phyloP scores from a whole-genome alignment of 148 eudicot genomes.

The Pharnaceum exiguum region DNA sequence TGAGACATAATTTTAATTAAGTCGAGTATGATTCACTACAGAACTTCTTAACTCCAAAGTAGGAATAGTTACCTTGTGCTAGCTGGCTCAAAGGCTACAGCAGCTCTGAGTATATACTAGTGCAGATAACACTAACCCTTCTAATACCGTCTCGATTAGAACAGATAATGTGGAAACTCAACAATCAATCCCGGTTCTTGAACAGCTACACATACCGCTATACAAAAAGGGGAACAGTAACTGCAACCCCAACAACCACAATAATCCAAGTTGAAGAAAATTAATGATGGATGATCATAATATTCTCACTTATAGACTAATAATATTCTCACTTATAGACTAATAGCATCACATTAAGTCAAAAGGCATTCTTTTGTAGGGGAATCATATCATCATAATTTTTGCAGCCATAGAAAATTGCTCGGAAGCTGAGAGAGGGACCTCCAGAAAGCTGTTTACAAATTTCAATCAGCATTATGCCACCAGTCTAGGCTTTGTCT shows the following conservation, averaged over 20 bases:
- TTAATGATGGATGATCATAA: slow-evolving; percentile 16
- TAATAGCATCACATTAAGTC: slow-evolving; percentile 12
- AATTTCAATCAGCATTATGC: slow-evolving; percentile 8
- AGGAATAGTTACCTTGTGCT: slow-evolving; percentile 6
- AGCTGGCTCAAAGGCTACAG: background rate
- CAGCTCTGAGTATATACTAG: slow-evolving; percentile 21
- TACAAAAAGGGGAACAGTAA: background rate
- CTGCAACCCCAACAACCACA: slow-evolving; percentile 9
- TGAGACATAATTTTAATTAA: too few species aligned
- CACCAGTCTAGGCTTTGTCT: slow-evolving; percentile 25
- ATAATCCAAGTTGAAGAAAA: slow-evolving; percentile 15
- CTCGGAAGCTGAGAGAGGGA: slow-evolving; percentile 12
- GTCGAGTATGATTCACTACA: too few species aligned
- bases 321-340: slow-evolving; percentile 14
- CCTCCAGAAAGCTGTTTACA: slow-evolving; percentile 18
- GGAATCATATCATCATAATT: slow-evolving; percentile 24
- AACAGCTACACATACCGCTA: background rate
- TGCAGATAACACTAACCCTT: slow-evolving; percentile 6
- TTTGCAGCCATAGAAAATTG: slow-evolving; percentile 25
- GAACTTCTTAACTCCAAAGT: too few species aligned
- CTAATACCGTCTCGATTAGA: background rate
- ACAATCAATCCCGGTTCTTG: background rate
- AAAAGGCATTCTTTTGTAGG: slow-evolving; percentile 13
- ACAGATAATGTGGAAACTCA: background rate
- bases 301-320: slow-evolving; percentile 14